These are phyloP conservation scores for Blastocystis sp. DNA, from an alignment of 352 stramenopile genomes.

Conservation along the genomic window DNA sequence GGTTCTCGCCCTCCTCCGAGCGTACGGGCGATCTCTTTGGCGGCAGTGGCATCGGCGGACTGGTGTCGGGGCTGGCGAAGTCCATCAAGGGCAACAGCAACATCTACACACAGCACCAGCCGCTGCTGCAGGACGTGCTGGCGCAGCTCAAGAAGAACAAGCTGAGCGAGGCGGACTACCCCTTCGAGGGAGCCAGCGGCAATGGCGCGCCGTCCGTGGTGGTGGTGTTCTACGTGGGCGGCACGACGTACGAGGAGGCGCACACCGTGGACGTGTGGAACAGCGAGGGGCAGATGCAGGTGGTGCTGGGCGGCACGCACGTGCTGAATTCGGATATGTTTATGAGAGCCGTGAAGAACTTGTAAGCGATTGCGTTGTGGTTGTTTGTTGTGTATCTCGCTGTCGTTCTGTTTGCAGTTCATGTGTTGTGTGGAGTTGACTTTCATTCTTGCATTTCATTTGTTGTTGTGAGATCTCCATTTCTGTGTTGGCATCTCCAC, in stretches of 20 bases:
- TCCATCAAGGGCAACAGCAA: constrained; percentile 89
- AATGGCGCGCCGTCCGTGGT: constrained; percentile 74
- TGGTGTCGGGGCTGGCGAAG: constrained; percentile 81
- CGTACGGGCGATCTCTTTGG: constrained; percentile 75
- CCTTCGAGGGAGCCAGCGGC: constrained; percentile 69
- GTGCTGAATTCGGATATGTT: constrained; percentile 96
- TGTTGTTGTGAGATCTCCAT: too few relatives aligned
- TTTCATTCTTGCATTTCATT: neutral
- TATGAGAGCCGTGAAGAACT: constrained; percentile 84
- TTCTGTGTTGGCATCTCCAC: too few relatives aligned
- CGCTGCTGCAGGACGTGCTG: constrained; percentile 89
- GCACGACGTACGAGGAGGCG: constrained; percentile 97
- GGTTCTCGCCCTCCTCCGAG: constrained; percentile 56
- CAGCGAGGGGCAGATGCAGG: constrained; percentile 80
- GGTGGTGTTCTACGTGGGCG: constrained; percentile 95
- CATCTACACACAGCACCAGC: constrained; percentile 96
- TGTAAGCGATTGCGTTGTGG: constrained; percentile 54
- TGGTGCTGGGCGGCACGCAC: constrained; percentile 89
- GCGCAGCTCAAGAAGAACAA: constrained; percentile 78
- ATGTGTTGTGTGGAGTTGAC: too few relatives aligned
- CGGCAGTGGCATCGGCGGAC: constrained; percentile 74
- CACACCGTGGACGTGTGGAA: constrained; percentile 95
- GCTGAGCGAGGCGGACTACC: constrained; percentile 76
- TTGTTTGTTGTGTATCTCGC: constrained; percentile 40
- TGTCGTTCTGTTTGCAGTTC: constrained; percentile 8